A percentile compares a stretch with the other conserved stretches of the same genome.
These are phyloP conservation scores for Metahyphopichia silvanorum DNA, from an alignment of 805 yeast species.

Conservation along the genomic window DNA sequence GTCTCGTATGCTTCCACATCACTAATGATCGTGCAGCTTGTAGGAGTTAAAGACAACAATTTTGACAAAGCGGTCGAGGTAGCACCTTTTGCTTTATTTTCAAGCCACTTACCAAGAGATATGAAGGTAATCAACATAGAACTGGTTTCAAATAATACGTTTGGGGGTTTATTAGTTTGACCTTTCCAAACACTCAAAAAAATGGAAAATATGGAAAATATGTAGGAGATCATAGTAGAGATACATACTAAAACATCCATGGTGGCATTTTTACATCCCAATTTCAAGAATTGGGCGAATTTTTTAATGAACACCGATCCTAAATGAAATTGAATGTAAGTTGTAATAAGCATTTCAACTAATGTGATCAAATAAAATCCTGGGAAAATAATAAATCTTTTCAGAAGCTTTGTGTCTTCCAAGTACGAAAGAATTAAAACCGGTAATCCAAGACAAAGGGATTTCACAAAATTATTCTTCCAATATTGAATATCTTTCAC, in stretches of 20 bases:
- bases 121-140: conserved; percentile 83
- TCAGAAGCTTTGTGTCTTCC: conserved; percentile 32
- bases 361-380: conserved; percentile 68
- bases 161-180: conserved; percentile 50
- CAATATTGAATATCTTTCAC: conserved; percentile 72
- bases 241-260: conserved; percentile 91
- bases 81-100: conserved; percentile 88
- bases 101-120: conserved; percentile 86
- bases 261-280: conserved; percentile 58
- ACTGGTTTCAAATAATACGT: conserved; percentile 78
- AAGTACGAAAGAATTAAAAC: conserved; percentile 51
- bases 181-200: conserved; percentile 43
- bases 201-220: conserved; percentile 68
- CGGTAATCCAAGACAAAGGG: conserved; percentile 61
- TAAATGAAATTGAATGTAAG: conserved; percentile 61
- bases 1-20: conserved; percentile 26
- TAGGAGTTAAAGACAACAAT: conserved; percentile 76
- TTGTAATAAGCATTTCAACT: conserved; percentile 53
- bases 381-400: conserved; percentile 37
- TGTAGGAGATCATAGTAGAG: conserved; percentile 76
- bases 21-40: conserved; percentile 63
- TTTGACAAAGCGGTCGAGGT: conserved; percentile 86
- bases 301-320: conserved; percentile 68
- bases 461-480: conserved; percentile 51
- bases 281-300: conserved; percentile 61